Conservation (phyloP, 352 stramenopile species). For the Pythium rishiriense region DNA sequence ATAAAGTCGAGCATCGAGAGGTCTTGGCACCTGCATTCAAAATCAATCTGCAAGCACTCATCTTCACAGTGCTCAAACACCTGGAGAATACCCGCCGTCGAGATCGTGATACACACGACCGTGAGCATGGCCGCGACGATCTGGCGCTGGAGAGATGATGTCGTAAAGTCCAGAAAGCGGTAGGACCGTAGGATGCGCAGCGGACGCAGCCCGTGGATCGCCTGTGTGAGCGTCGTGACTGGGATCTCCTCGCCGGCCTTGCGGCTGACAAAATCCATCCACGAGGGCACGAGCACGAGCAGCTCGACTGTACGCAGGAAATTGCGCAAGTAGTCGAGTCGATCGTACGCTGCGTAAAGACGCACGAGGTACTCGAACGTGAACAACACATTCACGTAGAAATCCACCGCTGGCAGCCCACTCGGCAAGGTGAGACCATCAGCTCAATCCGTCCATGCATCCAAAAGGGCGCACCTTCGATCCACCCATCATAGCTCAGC, state of each 20-base stretch:
- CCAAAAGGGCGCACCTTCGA: constrained; percentile 40
- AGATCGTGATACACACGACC: constrained; percentile 70
- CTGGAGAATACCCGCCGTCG: constrained; percentile 65
- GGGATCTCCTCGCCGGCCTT: constrained; percentile 6
- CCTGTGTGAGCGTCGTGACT: constrained; percentile 15
- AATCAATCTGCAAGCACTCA: constrained; percentile 10
- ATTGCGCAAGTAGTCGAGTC: constrained; percentile 51
- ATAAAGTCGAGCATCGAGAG: constrained; percentile 73
- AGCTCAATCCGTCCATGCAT: not conserved
- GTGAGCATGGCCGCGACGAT: constrained; percentile 61
- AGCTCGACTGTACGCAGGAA: constrained; percentile 63
- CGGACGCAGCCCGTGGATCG: constrained; percentile 47
- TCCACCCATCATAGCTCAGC: constrained; percentile 32
- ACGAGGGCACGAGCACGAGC: constrained; percentile 62
- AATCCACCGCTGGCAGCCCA: constrained; percentile 41
- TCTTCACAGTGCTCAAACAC: constrained; percentile 60
- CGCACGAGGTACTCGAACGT: constrained; percentile 67
- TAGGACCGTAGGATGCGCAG: constrained; percentile 72
- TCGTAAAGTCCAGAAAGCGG: constrained; percentile 73
- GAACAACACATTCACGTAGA: constrained; percentile 64
- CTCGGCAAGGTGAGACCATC: not conserved
- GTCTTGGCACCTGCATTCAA: constrained; percentile 48
- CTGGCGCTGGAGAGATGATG: constrained; percentile 71
- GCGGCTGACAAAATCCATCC: constrained; percentile 30
- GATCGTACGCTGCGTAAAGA: constrained; percentile 64